These are phyloP conservation scores for Agaricus blazei DNA, from an alignment of 768 basidiomycete genomes.

Conservation along the genomic window DNA sequence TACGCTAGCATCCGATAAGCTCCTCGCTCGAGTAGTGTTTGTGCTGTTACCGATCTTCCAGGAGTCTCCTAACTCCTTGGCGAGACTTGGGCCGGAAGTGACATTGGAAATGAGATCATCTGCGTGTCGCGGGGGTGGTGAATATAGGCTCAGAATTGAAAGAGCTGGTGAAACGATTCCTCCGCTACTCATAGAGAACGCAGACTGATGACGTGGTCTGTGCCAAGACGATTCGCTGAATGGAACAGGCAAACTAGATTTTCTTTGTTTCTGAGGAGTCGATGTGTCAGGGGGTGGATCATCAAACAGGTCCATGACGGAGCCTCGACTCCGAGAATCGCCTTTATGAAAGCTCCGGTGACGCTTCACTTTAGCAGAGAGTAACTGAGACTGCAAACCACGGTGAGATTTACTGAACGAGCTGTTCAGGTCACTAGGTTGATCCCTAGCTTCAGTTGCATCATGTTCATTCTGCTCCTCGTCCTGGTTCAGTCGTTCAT, in stretches of 20 bases:
- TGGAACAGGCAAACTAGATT: slow-evolving; percentile 24
- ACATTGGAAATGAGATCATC: slow-evolving; percentile 31
- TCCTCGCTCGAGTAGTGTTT: slow-evolving; percentile 47
- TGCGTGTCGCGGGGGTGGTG: slow-evolving; percentile 12
- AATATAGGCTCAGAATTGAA: slow-evolving; percentile 19
- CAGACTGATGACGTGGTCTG: slow-evolving; percentile 19
- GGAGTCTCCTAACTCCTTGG: slow-evolving; percentile 44
- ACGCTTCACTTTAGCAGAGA: slow-evolving; percentile 4
- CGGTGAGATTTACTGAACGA: neutral
- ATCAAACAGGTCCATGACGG: slow-evolving; percentile 62
- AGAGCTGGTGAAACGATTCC: slow-evolving; percentile 26
- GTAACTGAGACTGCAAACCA: slow-evolving; percentile 21
- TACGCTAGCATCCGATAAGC: slow-evolving; percentile 49
- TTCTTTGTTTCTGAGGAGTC: slow-evolving; percentile 11
- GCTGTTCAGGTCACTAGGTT: slow-evolving; percentile 7
- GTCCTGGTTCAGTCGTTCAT: slow-evolving; percentile 55
- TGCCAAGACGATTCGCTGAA: slow-evolving; percentile 25
- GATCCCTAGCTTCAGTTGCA: slow-evolving; percentile 14
- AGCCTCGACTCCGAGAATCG: slow-evolving; percentile 35
- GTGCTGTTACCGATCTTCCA: slow-evolving; percentile 23
- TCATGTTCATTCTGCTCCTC: slow-evolving; percentile 39
- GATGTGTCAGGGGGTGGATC: slow-evolving; percentile 15
- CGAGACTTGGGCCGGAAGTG: slow-evolving; percentile 47
- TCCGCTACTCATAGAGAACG: slow-evolving; percentile 26
- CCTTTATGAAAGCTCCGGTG: slow-evolving; percentile 9